Evolutionary conservation across 306 rosid species (phyloP), one percentile per base, ranked within the genome.

Genomic region (Trichosanthes truncata): DNA sequence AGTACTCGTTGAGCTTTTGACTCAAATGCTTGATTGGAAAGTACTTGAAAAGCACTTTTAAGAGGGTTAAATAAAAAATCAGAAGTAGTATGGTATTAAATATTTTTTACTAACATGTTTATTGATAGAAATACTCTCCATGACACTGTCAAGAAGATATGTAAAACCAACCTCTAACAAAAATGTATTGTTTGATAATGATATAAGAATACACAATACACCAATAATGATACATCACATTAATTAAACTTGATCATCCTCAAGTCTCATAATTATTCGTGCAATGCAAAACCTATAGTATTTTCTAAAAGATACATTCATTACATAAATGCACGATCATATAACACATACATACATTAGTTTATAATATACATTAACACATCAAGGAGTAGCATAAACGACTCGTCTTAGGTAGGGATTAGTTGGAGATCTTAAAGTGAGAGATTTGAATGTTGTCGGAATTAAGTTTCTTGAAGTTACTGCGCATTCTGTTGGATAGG

Each of bases 381-480:
- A 3, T 13, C 1, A 48, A 3, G 0, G 2, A 52, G 71, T 63
- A 17, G 69, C n/a, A 13, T 2, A 8, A 29, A 62, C 5, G 11
- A 26, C 9, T 29, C 10, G 33, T 29, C 9, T 14, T 13, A 29
- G 1, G 17, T 46, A 29, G 38, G 38, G 0, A 40, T 8, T 40
- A 52, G 66, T 29, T 2, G 17, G 35, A 35, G 40, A 77, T 45
- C 80, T 36, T 89, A 77, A 90, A 89, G 80, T 90, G 80, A 25
- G 43, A 38, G 26, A 88, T 83, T 38, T 87, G 91, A 74, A 89
- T 35, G 51, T 85, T 89, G 8, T 85, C 91, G 6, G 9, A 87
- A 46, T 86, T 74, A 10, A 79, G 84, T 61, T 91, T 90, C 87
- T 81, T 45, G 75, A 80, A 92, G 26, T 85, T 87, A 48, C 86